phyloP scores from a whole-genome alignment of 2,329 filamentous ascomycete species.

The Tolypocladium tundrense region DNA sequence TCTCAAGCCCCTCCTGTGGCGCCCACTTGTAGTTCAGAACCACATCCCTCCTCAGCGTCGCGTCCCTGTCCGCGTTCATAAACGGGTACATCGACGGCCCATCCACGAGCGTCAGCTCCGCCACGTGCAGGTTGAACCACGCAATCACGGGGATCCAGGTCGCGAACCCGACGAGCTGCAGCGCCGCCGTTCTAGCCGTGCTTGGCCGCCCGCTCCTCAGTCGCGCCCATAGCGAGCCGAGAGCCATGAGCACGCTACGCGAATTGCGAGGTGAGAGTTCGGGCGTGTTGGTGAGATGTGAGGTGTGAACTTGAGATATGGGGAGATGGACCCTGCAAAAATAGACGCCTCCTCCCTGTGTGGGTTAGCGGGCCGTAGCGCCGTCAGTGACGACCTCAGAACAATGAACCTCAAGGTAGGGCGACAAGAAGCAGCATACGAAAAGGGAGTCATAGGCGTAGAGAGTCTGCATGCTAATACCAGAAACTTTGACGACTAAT shows the following conservation, averaged over 20 bases:
- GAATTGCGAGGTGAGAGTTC: neutral
- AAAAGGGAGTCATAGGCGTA: neutral
- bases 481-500: neutral
- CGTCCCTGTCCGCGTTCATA: slow-evolving; percentile 56
- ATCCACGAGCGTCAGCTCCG: slow-evolving; percentile 45
- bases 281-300: neutral
- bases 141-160: slow-evolving; percentile 54
- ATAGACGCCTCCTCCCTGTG: neutral
- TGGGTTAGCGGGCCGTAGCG: neutral
- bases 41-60: slow-evolving; percentile 42
- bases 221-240: slow-evolving; percentile 25
- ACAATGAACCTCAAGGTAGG: neutral
- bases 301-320: neutral
- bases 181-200: slow-evolving; percentile 24
- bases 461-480: neutral
- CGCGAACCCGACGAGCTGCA: slow-evolving; percentile 40
- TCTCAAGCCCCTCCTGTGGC: slow-evolving; percentile 45
- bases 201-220: slow-evolving; percentile 13
- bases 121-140: slow-evolving; percentile 51
- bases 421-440: neutral
- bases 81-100: slow-evolving; percentile 69
- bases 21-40: slow-evolving; percentile 50
- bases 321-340: neutral
- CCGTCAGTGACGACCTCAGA: neutral
- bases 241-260: slow-evolving; percentile 15